Base-by-base conservation (phyloP, 1,284 basidiomycete genomes). In the Filobasidium uniguttulatum region DNA sequence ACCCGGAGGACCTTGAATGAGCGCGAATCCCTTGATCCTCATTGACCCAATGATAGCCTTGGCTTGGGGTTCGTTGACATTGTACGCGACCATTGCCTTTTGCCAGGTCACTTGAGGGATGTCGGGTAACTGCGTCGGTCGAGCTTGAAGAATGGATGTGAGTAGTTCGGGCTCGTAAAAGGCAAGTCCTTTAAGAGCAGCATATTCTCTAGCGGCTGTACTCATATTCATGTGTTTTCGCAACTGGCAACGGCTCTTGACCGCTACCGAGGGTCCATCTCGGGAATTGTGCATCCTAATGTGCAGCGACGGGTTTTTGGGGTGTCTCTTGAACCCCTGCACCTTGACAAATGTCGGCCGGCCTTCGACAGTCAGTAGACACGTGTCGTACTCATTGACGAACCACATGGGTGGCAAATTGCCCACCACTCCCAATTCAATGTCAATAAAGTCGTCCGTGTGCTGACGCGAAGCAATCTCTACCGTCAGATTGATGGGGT, bases 1-100 rank as follows among this genome's bases (percentile, higher is more conserved):
- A 57, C 94, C 94, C 1, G 94, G 94, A 25, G 94, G 94, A 44
- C 93, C 94, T 75, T 98, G 94, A 51, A 99, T 93, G 30, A 99
- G 72, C 0, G 81, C 79, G 62, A 99, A 96, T 1, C 91, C 94
- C 20, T 80, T 70, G 0, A 78, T 78, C 35, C 70, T 68, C 57
- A 94, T 73, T 0, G 89, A 78, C 22, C 80, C 81, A 5, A 88
- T 65, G 44, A 98, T 88, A 2, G 94, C 94, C 34, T 74, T 77
- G 3, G 93, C 93, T 67, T 99, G 94, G 3, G 94, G 93, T 63
- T 91, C 82, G 62, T 99, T 99, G 50, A 96, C 78, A 40, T 76
- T 74, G 63, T 85, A 85, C 1, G 70, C 71, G 10, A 73, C 63
- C 82, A 89, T 89, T 1, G 82, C 77, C 49, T 75, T 72, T 44